A percentile compares a stretch with the other conserved stretches of the same genome.
phyloP scores from a whole-genome alignment of 768 basidiomycete species.

The Hypholoma sublateritium region DNA sequence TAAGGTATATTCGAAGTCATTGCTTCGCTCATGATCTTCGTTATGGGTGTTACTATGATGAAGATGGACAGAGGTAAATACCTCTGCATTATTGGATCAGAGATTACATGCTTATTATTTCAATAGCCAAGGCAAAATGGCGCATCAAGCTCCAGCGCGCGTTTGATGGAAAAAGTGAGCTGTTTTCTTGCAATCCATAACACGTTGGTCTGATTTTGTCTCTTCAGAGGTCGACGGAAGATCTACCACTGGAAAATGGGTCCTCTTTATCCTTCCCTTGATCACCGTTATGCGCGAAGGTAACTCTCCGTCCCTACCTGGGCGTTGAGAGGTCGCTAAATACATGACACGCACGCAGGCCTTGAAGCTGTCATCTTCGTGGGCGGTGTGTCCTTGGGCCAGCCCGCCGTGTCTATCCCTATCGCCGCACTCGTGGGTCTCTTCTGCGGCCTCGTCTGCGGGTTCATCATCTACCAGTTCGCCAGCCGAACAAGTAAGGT shows the following conservation, averaged over 20 bases:
- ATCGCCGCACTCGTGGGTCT: slow-evolving; percentile 88
- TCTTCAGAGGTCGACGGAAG: slow-evolving; percentile 44
- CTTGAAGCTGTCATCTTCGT: slow-evolving; percentile 94
- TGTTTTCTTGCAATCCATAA: neutral
- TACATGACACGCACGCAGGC: slow-evolving; percentile 33
- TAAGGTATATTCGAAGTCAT: slow-evolving; percentile 36
- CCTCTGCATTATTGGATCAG: neutral
- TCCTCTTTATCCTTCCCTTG: slow-evolving; percentile 85
- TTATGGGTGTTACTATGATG: slow-evolving; percentile 94
- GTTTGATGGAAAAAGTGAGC: slow-evolving; percentile 60
- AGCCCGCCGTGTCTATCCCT: slow-evolving; percentile 82
- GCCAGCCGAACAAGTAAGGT: slow-evolving; percentile 68
- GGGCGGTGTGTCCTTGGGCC: slow-evolving; percentile 86
- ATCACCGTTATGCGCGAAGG: slow-evolving; percentile 95
- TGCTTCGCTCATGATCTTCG: slow-evolving; percentile 80
- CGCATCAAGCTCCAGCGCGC: slow-evolving; percentile 81
- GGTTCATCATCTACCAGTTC: slow-evolving; percentile 78
- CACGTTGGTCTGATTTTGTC: neutral
- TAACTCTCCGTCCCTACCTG: slow-evolving; percentile 10
- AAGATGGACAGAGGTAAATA: slow-evolving; percentile 76
- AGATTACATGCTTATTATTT: neutral
- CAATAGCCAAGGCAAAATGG: slow-evolving; percentile 86
- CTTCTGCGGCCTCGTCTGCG: slow-evolving; percentile 71
- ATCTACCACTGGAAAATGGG: slow-evolving; percentile 72
- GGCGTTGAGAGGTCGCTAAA: neutral